Evolutionary conservation across 768 basidiomycete genomes (phyloP).

Genomic region (Candolleomyces aberdarensis): DNA sequence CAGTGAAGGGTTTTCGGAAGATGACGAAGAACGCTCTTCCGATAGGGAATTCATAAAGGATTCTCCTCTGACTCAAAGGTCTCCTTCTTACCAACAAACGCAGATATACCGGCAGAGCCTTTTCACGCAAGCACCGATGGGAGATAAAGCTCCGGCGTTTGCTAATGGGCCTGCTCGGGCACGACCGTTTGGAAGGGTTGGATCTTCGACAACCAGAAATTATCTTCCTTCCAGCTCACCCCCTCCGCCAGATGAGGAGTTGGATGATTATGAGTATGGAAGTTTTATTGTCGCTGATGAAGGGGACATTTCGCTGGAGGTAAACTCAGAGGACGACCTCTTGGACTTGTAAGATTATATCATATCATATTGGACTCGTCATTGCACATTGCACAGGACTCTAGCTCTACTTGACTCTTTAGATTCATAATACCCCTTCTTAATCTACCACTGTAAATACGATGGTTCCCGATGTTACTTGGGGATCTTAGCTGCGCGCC

Average conservation of each 20-base stretch:
- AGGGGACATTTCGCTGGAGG: conserved; percentile 54
- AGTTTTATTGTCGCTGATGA: conserved; percentile 85
- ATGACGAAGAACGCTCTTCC: conserved; percentile 55
- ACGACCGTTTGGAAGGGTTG: conserved; percentile 40
- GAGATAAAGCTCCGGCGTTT: conserved; percentile 50
- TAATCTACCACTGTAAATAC: not conserved
- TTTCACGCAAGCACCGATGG: conserved; percentile 59
- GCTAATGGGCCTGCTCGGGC: conserved; percentile 44
- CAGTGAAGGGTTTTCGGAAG: conserved; percentile 58
- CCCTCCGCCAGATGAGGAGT: conserved; percentile 41
- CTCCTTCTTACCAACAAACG: conserved; percentile 71
- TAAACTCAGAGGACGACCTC: conserved; percentile 6
- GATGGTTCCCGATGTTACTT: conserved; percentile 7
- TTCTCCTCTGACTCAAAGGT: conserved; percentile 61
- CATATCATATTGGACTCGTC: not conserved
- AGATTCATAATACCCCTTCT: not conserved
- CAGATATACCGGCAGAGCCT: conserved; percentile 69
- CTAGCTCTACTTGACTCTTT: not conserved
- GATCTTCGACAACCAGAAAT: conserved; percentile 15
- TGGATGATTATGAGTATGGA: conserved; percentile 67
- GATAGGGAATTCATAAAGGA: conserved; percentile 68
- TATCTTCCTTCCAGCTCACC: conserved; percentile 58
- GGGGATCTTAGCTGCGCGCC: conserved; percentile 25
- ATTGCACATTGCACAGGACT: not conserved
- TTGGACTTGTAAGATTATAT: not conserved